phyloP scores from a whole-genome alignment of 1,284 basidiomycete species.

The Mycena citricolor region DNA sequence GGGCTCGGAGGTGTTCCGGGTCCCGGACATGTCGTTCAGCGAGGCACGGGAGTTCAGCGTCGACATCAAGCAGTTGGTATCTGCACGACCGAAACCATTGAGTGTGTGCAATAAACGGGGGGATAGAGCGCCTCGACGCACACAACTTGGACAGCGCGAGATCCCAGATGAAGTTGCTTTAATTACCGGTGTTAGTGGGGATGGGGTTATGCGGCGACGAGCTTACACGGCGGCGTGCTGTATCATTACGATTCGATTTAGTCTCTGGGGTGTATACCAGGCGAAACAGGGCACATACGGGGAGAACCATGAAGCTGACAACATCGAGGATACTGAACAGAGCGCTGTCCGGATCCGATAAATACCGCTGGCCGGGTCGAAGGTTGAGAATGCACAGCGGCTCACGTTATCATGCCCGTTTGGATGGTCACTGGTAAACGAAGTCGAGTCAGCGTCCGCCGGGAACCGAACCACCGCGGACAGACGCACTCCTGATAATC shows the following conservation, averaged over 20 bases:
- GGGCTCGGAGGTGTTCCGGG: constrained; percentile 27
- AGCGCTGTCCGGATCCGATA: constrained; percentile 27
- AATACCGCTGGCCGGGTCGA: constrained; percentile 5
- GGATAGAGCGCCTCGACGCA: too few species aligned
- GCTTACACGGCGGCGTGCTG: constrained; percentile 43
- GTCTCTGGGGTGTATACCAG: neutral
- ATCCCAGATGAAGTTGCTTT: constrained; percentile 53
- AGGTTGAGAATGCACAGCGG: constrained; percentile 10
- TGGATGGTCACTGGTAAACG: constrained; percentile 43
- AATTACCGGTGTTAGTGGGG: neutral
- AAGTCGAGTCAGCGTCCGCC: neutral
- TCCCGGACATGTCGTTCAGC: constrained; percentile 28
- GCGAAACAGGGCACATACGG: constrained; percentile 11
- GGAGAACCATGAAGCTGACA: constrained; percentile 44
- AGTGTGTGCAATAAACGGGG: too few species aligned
- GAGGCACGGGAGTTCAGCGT: constrained; percentile 49
- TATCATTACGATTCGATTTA: too few species aligned
- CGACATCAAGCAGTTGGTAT: constrained; percentile 56
- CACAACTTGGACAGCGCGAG: constrained; percentile 51
- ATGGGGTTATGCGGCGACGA: neutral
- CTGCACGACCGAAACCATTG: neutral
- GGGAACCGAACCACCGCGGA: neutral
- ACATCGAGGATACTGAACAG: constrained; percentile 45
- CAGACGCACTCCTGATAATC: constrained; percentile 42
- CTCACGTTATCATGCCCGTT: constrained; percentile 46